A percentile compares a stretch with the other conserved stretches of the same genome.
phyloP scores from a whole-genome alignment of 345 rosid species.

The Citrus sinensis region DNA sequence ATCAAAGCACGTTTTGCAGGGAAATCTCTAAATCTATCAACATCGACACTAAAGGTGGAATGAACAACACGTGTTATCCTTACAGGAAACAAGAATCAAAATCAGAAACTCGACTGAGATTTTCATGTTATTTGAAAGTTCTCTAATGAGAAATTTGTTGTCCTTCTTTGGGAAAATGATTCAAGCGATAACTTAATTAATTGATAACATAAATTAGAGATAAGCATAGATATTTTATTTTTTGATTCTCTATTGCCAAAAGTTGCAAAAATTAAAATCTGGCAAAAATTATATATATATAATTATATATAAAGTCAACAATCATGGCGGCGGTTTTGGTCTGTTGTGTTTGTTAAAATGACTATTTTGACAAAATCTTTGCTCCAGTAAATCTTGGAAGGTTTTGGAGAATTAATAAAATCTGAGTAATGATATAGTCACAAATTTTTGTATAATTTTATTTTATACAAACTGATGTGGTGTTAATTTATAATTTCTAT shows the following conservation, averaged over 20 bases:
- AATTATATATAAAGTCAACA: no score
- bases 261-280: no score
- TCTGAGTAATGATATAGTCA: no score
- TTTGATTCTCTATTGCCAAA: no score
- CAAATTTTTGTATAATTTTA: no score
- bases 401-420: not conserved
- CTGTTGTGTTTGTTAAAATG: not conserved
- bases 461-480: fast-evolving
- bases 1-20: not conserved
- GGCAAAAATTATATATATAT: no score
- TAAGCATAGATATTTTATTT: not conserved
- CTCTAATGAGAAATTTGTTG: not conserved
- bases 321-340: not conserved
- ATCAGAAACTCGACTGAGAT: constrained; percentile 4
- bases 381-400: not conserved
- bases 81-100: not conserved
- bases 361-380: not conserved
- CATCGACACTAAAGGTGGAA: not conserved
- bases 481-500: no score
- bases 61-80: constrained; percentile 12
- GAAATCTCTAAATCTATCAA: not conserved
- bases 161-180: not conserved
- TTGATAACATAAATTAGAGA: not conserved
- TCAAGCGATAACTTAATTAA: not conserved
- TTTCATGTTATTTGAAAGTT: not conserved